These are phyloP conservation scores for Penicillium sp. DNA, from an alignment of 2,329 filamentous ascomycete genomes.

Conservation along the genomic window DNA sequence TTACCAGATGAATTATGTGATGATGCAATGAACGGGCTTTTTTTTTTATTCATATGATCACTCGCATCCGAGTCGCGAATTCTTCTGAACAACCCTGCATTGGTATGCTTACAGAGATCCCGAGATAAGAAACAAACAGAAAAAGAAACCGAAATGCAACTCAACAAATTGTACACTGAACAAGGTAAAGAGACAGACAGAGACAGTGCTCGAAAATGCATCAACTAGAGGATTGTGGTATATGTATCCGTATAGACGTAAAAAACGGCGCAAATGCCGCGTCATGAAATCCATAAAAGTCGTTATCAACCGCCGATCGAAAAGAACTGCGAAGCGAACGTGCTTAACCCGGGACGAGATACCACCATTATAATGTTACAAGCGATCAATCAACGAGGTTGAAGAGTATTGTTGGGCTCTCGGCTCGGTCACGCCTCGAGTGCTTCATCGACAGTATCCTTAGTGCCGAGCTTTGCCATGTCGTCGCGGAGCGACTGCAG, in stretches of 20 bases:
- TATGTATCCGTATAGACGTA: constrained; percentile 24
- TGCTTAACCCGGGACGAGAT: too few relatives aligned
- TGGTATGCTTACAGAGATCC: background rate
- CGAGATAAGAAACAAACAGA: background rate
- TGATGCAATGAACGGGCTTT: too few relatives aligned
- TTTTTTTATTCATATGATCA: too few relatives aligned
- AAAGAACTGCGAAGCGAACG: too few relatives aligned
- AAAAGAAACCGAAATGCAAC: background rate
- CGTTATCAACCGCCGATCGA: background rate
- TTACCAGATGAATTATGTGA: too few relatives aligned
- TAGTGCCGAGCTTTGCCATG: constrained; percentile 27
- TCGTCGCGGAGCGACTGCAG: constrained; percentile 37
- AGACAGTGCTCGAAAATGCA: constrained; percentile 9
- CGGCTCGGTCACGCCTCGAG: constrained; percentile 19
- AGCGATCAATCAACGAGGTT: background rate
- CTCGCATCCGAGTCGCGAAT: background rate
- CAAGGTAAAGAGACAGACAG: constrained; percentile 7
- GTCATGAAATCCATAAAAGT: constrained; percentile 10
- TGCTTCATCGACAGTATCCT: constrained; percentile 34
- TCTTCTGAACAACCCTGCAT: background rate
- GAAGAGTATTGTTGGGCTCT: too few relatives aligned
- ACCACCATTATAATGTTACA: background rate
- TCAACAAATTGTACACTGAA: constrained; percentile 7
- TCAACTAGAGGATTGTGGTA: constrained; percentile 14
- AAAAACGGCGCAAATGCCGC: constrained; percentile 14